phyloP scores from a whole-genome alignment of 805 yeast genomes.

The Brettanomyces naardenensis region DNA sequence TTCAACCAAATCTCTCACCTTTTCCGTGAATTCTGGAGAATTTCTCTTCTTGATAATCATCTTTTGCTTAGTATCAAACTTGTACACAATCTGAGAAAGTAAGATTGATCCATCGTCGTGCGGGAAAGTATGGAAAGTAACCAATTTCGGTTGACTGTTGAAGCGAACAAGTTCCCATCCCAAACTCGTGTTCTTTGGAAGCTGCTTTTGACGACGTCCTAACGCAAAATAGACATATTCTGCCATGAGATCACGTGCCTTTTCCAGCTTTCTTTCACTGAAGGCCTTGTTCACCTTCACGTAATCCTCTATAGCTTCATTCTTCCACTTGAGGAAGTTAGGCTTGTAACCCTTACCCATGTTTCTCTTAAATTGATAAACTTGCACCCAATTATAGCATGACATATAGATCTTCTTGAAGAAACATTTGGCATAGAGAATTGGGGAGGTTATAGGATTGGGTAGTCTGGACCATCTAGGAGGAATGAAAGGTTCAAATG shows the following conservation, averaged over 20 bases:
- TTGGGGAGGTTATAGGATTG: slow-evolving; percentile 28
- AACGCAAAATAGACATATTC: slow-evolving; percentile 60
- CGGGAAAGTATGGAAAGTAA: slow-evolving; percentile 53
- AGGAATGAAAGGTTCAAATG: slow-evolving; percentile 39
- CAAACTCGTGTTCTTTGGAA: slow-evolving; percentile 53
- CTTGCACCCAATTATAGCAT: slow-evolving; percentile 55
- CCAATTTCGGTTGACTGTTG: slow-evolving; percentile 62
- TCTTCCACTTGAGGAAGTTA: slow-evolving; percentile 71
- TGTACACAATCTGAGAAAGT: slow-evolving; percentile 46
- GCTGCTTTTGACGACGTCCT: slow-evolving; percentile 37
- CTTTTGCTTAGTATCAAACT: slow-evolving; percentile 55
- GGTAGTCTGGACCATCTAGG: slow-evolving; percentile 41
- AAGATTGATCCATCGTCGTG: slow-evolving; percentile 30
- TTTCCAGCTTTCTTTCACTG: slow-evolving; percentile 47
- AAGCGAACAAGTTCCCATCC: slow-evolving; percentile 76
- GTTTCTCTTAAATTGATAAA: slow-evolving; percentile 32
- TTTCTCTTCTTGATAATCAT: slow-evolving; percentile 39
- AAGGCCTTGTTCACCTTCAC: slow-evolving; percentile 77
- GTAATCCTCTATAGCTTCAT: slow-evolving; percentile 69
- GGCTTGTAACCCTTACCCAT: slow-evolving; percentile 43
- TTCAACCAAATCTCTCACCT: slow-evolving; percentile 50
- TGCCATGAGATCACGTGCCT: slow-evolving; percentile 38
- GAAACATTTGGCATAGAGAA: slow-evolving; percentile 34
- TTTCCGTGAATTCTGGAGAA: slow-evolving; percentile 33
- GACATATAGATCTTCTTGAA: slow-evolving; percentile 58